Base-by-base conservation (phyloP, 352 stramenopile genomes). In the Globisporangium spinosum region DNA sequence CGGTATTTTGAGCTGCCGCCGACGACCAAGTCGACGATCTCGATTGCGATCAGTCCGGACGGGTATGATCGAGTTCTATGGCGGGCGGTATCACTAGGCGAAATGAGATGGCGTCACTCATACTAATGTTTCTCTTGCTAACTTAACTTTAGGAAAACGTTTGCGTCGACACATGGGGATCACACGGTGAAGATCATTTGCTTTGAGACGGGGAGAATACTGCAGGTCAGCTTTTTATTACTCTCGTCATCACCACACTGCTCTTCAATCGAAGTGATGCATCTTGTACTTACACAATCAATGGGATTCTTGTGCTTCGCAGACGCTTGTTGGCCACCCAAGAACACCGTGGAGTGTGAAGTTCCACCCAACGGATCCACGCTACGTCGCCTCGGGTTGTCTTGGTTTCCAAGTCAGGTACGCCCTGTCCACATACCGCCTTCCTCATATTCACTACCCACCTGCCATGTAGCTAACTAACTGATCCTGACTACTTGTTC, bases 121-220 rank as follows among this genome's bases (percentile, higher is more conserved):
- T 22, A 38, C 38, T 38, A 9, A 23, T 7, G 7, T n/a, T 43
- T 27, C 12, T 6, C 8, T n/a, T 65, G 43, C 0, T 51, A 23
- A 23, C 17, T 35, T 20, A 20, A 45, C 38, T 45, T 6, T 64
- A 94, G 88, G 56, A 93, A 93, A 81, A 93, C 83, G 10, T 97
- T 99, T 78, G 97, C 97, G 29, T 98, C 94, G 3, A 99, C 98
- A 0, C 98, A 99, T 72, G 97, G 97, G 43, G 97, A 99, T 77
- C 97, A 99, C 76, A 98, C 97, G 3, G 94, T 99, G 69, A 99
- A 99, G 82, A 98, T 99, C 60, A 97, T 98, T 55, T 98, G 91
- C 73, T 97, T 96, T 58, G 72, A 88, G 57, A 98, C 92, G 7
- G 74, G 84, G 6, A 82, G 83, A 67, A 87, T 97, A 43, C 70